phyloP scores from a whole-genome alignment of 768 basidiomycete genomes.

The Termitomyces sp. region DNA sequence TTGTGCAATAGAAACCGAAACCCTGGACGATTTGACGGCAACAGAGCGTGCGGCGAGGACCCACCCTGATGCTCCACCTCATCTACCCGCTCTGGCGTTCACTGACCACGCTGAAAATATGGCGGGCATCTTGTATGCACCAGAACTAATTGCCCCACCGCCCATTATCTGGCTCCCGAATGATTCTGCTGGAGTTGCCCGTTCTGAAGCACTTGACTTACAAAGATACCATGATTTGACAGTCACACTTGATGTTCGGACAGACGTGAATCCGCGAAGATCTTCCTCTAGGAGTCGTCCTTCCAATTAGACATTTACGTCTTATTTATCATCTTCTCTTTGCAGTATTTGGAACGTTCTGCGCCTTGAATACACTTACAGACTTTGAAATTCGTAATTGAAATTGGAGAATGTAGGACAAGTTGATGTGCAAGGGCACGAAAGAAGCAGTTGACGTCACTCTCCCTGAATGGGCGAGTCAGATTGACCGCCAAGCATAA shows the following conservation, averaged over 20 bases:
- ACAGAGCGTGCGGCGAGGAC: conserved; percentile 76
- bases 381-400: background rate
- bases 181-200: conserved; percentile 67
- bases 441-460: conserved; percentile 11
- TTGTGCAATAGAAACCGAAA: conserved; percentile 54
- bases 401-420: conserved; percentile 1
- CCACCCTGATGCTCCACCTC: conserved; percentile 73
- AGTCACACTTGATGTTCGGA: conserved; percentile 65
- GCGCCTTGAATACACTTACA: background rate
- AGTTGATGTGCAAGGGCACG: conserved; percentile 2
- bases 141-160: conserved; percentile 70
- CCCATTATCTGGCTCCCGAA: conserved; percentile 86
- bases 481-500: too few relatives aligned
- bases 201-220: conserved; percentile 71
- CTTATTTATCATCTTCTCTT: background rate
- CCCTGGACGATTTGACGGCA: conserved; percentile 73
- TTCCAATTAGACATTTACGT: conserved; percentile 16
- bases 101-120: conserved; percentile 75
- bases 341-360: background rate
- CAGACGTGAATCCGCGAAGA: conserved; percentile 34
- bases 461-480: background rate
- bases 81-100: conserved; percentile 62
- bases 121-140: conserved; percentile 75
- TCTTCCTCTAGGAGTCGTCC: conserved; percentile 25
- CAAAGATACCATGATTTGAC: conserved; percentile 67